A percentile compares a stretch with the other conserved stretches of the same genome.
These are phyloP conservation scores for Keqinozyma sinolaborantium DNA, from an alignment of 1,139 yeast genomes.

Conservation along the genomic window DNA sequence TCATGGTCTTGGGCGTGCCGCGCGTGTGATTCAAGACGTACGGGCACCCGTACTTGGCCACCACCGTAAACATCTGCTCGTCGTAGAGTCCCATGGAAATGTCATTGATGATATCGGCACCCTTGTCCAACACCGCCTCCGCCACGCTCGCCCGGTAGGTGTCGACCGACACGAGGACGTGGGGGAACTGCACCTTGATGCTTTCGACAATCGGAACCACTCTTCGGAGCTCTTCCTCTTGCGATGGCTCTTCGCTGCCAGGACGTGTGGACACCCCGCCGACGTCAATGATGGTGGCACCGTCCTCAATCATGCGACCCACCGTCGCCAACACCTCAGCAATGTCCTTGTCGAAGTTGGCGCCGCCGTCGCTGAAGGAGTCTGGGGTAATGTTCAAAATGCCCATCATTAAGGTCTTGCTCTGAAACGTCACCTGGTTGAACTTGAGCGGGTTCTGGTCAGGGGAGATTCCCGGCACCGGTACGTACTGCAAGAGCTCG, in stretches of 20 bases:
- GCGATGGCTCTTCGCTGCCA: conserved; percentile 58
- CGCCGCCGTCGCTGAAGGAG: conserved; percentile 91
- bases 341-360: conserved; percentile 20
- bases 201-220: conserved; percentile 68
- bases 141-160: conserved; percentile 83
- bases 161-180: conserved; percentile 68
- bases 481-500: conserved; percentile 42
- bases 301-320: conserved; percentile 46
- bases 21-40: conserved; percentile 82
- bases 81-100: conserved; percentile 82
- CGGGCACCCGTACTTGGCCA: conserved; percentile 69
- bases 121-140: conserved; percentile 58
- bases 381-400: conserved; percentile 90
- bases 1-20: conserved; percentile 80
- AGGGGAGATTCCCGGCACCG: conserved; percentile 28
- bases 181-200: conserved; percentile 40
- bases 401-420: conserved; percentile 68
- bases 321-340: conserved; percentile 34
- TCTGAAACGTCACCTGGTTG: conserved; percentile 30
- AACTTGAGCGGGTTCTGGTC: conserved; percentile 28
- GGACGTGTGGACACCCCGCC: conserved; percentile 96
- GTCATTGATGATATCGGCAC: conserved; percentile 92
- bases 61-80: conserved; percentile 56
- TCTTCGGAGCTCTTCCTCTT: conserved; percentile 58
- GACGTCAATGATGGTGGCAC: conserved; percentile 73